phyloP scores from a whole-genome alignment of 2,329 filamentous ascomycete genomes.

The Nemania diffusa region DNA sequence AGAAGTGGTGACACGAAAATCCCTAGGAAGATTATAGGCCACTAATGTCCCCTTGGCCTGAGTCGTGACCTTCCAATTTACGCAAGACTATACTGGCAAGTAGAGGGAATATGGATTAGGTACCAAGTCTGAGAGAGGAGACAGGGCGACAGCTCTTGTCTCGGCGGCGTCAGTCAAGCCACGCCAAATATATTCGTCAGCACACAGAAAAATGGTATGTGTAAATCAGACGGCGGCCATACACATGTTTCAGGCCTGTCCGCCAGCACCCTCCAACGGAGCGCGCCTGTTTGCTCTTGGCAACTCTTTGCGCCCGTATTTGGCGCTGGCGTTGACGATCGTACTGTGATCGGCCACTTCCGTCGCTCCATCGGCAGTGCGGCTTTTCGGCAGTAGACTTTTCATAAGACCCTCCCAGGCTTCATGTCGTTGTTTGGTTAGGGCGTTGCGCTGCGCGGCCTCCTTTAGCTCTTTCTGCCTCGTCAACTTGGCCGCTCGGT shows the following conservation, averaged over 20 bases:
- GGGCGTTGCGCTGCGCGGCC: conserved; percentile 62
- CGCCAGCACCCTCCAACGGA: conserved; percentile 24
- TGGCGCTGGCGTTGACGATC: conserved; percentile 69
- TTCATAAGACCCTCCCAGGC: conserved; percentile 72
- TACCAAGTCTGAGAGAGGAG: neutral
- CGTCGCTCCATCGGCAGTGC: conserved; percentile 50
- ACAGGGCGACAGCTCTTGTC: neutral
- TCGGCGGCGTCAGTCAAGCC: neutral
- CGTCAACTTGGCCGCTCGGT: conserved; percentile 71
- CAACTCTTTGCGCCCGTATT: conserved; percentile 64
- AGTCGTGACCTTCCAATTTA: neutral
- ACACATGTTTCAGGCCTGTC: conserved; percentile 16
- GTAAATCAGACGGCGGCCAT: neutral
- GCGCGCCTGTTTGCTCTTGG: conserved; percentile 59
- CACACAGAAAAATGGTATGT: neutral
- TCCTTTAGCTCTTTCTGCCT: conserved; percentile 72
- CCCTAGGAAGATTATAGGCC: neutral
- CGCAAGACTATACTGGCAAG: neutral
- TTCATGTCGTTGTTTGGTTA: conserved; percentile 65
- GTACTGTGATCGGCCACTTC: conserved; percentile 72
- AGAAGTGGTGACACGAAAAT: neutral
- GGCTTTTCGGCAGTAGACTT: conserved; percentile 59
- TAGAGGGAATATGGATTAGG: neutral
- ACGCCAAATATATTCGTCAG: neutral
- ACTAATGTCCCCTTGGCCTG: neutral